These are phyloP conservation scores for Botrytis byssoidea DNA, from an alignment of 2,329 filamentous ascomycete genomes.

Conservation along the genomic window DNA sequence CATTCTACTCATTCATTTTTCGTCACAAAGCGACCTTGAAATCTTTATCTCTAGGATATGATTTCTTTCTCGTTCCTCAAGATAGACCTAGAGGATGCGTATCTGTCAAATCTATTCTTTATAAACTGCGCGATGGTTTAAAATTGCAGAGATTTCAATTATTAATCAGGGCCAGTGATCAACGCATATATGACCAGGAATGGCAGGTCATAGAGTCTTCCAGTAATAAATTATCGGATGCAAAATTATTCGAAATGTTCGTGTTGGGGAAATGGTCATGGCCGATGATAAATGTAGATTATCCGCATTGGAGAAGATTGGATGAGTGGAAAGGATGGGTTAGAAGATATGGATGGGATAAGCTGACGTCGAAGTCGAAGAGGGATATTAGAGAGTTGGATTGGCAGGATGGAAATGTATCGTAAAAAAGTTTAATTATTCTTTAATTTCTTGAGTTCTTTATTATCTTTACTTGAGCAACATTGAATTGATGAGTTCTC, in stretches of 20 bases:
- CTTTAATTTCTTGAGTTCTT: not conserved
- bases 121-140: not conserved
- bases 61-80: constrained; percentile 5
- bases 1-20: not conserved
- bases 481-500: not conserved
- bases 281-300: constrained; percentile 18
- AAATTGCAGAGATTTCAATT: constrained; percentile 20
- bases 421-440: not conserved
- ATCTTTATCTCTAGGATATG: constrained; percentile 8
- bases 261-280: constrained; percentile 5
- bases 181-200: constrained; percentile 1
- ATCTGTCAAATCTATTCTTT: constrained; percentile 10
- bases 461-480: accelerated
- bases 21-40: constrained; percentile 12
- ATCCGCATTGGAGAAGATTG: constrained; percentile 13
- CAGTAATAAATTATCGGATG: not conserved
- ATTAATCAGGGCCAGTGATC: constrained; percentile 12
- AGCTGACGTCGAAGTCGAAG: not conserved
- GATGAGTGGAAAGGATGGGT: constrained; percentile 19
- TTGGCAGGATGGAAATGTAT: not conserved
- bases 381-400: not conserved
- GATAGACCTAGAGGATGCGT: constrained; percentile 1
- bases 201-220: not conserved
- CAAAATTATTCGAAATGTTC: constrained; percentile 21
- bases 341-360: constrained; percentile 6